These are phyloP conservation scores for Coemansia sp. DNA, from an alignment of 192 early-diverging fungal species.

Conservation along the genomic window DNA sequence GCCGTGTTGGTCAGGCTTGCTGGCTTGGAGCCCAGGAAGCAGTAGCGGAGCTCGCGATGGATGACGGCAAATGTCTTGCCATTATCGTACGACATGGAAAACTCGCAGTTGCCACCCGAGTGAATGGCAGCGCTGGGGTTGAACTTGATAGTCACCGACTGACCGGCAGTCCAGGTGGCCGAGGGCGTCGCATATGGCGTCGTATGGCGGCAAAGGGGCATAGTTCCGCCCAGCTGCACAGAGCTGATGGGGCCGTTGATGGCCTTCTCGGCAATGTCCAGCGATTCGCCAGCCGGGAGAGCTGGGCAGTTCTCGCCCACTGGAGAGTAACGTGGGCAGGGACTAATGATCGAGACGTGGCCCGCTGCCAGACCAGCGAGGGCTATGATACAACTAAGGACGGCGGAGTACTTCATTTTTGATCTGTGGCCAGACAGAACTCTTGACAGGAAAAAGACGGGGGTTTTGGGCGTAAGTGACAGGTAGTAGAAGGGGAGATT, in stretches of 20 bases:
- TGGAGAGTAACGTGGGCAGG: conserved; percentile 36
- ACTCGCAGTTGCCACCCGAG: conserved; percentile 59
- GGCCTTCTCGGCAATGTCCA: conserved; percentile 32
- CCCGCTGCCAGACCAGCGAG: conserved; percentile 22
- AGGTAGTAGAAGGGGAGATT: not conserved
- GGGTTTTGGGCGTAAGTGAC: not conserved
- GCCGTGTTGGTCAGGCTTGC: conserved; percentile 20
- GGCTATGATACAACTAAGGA: not conserved
- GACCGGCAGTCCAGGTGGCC: conserved; percentile 41
- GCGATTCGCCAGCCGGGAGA: conserved; percentile 32
- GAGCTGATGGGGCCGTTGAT: conserved; percentile 39
- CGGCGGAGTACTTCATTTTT: conserved; percentile 2
- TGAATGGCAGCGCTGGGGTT: conserved; percentile 24
- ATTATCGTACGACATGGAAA: conserved; percentile 55
- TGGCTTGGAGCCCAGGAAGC: conserved; percentile 26
- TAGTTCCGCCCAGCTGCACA: not conserved
- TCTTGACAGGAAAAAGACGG: not conserved
- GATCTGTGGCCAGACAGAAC: conserved; percentile 5
- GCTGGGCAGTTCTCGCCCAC: conserved; percentile 39
- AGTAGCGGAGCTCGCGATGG: conserved; percentile 51
- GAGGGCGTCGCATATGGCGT: conserved; percentile 30
- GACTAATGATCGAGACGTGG: conserved; percentile 27
- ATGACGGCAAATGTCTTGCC: conserved; percentile 58
- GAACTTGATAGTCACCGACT: conserved; percentile 34
- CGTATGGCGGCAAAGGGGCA: conserved; percentile 38